phyloP scores from a whole-genome alignment of 805 yeast species.

The Lachancea nothofagi region DNA sequence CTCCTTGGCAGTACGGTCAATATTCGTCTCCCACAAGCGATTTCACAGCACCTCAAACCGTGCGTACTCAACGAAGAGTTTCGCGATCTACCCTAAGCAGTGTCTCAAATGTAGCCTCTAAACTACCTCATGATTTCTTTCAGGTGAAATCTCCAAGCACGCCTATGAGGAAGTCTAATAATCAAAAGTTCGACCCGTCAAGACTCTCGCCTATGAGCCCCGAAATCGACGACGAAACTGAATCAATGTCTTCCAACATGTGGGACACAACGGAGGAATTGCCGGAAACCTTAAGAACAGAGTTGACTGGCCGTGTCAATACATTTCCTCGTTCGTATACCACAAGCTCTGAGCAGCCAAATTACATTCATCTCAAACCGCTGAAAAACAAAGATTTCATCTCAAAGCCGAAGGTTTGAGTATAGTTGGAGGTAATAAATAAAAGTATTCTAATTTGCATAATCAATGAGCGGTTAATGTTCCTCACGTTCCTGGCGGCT shows the following conservation, averaged over 20 bases:
- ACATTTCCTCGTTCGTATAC: slow-evolving; percentile 1
- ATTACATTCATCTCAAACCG: slow-evolving; percentile 1
- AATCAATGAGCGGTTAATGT: no score
- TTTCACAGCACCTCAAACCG: not conserved
- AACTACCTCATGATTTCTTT: slow-evolving; percentile 26
- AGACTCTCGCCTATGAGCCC: slow-evolving; percentile 11
- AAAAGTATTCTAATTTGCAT: no score
- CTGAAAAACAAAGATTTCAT: not conserved
- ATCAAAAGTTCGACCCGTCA: slow-evolving; percentile 2
- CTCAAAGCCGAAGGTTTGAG: no score
- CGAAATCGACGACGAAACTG: slow-evolving; percentile 12
- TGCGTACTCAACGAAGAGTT: not conserved
- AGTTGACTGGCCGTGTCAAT: slow-evolving; percentile 4
- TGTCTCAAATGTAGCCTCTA: slow-evolving; percentile 20
- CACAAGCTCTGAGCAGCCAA: not conserved
- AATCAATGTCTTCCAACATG: slow-evolving; percentile 12
- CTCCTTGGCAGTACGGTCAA: not conserved
- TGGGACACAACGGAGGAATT: slow-evolving; percentile 19
- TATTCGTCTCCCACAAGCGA: slow-evolving; percentile 1
- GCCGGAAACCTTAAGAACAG: slow-evolving; percentile 19
- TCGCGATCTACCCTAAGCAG: slow-evolving; percentile 19
- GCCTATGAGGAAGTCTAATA: not conserved
- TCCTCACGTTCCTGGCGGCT: no score
- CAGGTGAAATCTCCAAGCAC: slow-evolving; percentile 13
- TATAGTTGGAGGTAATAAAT: no score